Evolutionary conservation across 1,284 basidiomycete species (phyloP).

Genomic region (Marasmius oreades): DNA sequence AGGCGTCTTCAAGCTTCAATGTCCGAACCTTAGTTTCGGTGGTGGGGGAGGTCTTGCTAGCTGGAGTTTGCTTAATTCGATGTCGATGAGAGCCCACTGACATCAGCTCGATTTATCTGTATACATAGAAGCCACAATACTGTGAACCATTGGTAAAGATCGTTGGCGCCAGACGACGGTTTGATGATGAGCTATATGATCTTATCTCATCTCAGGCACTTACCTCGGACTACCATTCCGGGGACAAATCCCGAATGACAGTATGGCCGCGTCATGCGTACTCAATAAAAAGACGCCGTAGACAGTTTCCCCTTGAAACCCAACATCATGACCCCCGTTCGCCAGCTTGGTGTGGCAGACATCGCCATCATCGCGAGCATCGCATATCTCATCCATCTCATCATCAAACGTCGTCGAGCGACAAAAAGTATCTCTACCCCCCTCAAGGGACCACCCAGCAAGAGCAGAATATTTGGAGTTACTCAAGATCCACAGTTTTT

Average conservation of each 20-base stretch:
- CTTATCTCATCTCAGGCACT: too few species aligned
- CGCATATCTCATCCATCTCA: background rate
- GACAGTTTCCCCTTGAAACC: background rate
- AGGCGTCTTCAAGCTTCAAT: constrained; percentile 10
- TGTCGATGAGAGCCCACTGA: constrained; percentile 31
- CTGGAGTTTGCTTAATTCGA: constrained; percentile 22
- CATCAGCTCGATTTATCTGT: too few species aligned
- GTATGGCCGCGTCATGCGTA: too few species aligned
- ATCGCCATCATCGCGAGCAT: background rate
- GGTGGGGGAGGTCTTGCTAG: constrained; percentile 24
- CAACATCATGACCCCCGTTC: background rate
- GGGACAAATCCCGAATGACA: too few species aligned
- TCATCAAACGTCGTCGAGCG: background rate
- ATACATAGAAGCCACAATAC: too few species aligned
- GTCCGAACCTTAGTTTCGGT: constrained; percentile 15
- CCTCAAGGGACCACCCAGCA: constrained; percentile 32
- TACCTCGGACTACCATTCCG: too few species aligned
- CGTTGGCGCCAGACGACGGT: too few species aligned
- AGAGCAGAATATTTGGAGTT: constrained; percentile 35
- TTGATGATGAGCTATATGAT: too few species aligned
- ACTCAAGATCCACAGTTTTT: constrained; percentile 25
- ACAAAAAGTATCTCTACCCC: constrained; percentile 14
- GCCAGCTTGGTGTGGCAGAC: background rate
- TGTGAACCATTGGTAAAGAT: too few species aligned
- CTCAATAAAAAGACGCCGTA: too few species aligned